These are phyloP conservation scores for Erysimum cheiri DNA, from an alignment of 441 rosid genomes.

Conservation along the genomic window DNA sequence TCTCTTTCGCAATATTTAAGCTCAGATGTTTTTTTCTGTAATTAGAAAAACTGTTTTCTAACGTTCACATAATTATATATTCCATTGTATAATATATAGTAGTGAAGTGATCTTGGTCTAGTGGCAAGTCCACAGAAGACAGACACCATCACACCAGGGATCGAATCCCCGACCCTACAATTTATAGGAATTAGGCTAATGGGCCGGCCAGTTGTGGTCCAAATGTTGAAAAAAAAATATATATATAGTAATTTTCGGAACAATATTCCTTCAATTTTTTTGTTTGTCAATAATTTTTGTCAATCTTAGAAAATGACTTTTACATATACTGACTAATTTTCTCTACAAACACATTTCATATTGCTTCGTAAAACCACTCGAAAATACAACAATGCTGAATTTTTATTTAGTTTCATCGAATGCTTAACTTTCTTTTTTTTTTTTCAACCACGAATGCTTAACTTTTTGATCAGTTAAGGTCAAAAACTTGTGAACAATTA, in stretches of 20 bases:
- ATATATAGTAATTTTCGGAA: neutral
- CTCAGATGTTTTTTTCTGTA: conserved; percentile 2
- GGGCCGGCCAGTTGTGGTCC: too few relatives aligned
- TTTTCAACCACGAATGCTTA: too few relatives aligned
- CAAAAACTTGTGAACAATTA: neutral
- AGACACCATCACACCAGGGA: too few relatives aligned
- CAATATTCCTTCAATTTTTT: neutral
- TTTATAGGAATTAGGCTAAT: too few relatives aligned
- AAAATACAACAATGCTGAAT: neutral
- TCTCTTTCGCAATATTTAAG: conserved; percentile 35
- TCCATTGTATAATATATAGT: too few relatives aligned
- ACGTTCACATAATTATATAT: neutral
- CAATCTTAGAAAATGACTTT: neutral
- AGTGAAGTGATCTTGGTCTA: too few relatives aligned
- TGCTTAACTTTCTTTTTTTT: too few relatives aligned
- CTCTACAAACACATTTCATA: neutral
- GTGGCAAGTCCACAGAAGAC: too few relatives aligned
- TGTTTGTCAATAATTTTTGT: neutral
- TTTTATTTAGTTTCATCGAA: too few relatives aligned
- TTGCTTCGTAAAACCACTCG: neutral
- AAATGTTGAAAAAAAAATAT: too few relatives aligned
- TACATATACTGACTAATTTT: neutral
- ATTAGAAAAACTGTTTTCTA: neutral
- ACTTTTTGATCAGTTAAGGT: too few relatives aligned
- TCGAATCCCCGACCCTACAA: too few relatives aligned